Evolutionary conservation across 2,329 filamentous ascomycete species (phyloP).

Genomic region (Chaetomiaceae sp.): DNA sequence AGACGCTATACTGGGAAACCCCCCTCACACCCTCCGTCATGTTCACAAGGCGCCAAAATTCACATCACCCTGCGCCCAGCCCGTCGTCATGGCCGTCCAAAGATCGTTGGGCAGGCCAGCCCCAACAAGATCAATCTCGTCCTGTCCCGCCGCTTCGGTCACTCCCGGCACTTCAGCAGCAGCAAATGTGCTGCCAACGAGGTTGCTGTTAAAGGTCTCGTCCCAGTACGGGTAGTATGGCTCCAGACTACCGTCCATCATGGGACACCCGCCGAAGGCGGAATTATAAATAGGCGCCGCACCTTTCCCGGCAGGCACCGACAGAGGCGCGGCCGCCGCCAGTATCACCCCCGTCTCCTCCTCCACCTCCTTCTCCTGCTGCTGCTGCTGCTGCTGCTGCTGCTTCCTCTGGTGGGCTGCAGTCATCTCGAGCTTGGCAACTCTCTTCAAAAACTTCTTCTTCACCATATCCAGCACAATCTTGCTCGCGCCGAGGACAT

Average conservation of each 20-base stretch:
- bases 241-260: constrained; percentile 50
- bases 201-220: constrained; percentile 29
- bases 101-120: constrained; percentile 38
- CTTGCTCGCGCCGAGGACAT: constrained; percentile 43
- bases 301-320: background rate
- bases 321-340: constrained; percentile 1
- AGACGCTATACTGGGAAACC: no score
- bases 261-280: constrained; percentile 40
- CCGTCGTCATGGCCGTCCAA: constrained; percentile 47
- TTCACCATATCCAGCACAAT: constrained; percentile 45
- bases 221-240: constrained; percentile 44
- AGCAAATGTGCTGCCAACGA: background rate
- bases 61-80: constrained; percentile 34
- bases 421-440: constrained; percentile 32
- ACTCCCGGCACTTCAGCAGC: constrained; percentile 5
- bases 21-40: no score
- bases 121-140: background rate
- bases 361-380: background rate
- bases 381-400: background rate
- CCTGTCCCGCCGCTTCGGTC: constrained; percentile 6
- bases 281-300: constrained; percentile 15
- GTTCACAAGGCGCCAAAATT: background rate
- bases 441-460: constrained; percentile 42
- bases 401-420: no score
- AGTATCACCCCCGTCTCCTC: background rate